Evolutionary conservation across 1,284 basidiomycete species (phyloP).

Genomic region (Cutaneotrichosporon sp.): DNA sequence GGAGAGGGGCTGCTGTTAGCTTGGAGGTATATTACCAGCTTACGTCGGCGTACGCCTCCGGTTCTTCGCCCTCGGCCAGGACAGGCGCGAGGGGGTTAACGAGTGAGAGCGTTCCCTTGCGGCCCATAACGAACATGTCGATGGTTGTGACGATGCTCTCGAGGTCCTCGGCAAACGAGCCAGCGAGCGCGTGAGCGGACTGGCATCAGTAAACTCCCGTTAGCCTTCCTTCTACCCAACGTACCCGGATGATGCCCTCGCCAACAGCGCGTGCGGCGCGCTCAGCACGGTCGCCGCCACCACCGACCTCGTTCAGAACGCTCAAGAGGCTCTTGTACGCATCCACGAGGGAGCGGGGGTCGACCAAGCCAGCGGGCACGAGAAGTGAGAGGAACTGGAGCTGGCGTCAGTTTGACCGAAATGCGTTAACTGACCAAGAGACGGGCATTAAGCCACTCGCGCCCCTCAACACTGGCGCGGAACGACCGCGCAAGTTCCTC

Average conservation of each 20-base stretch:
- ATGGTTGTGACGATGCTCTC: constrained; percentile 38
- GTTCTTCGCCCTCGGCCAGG: constrained; percentile 35
- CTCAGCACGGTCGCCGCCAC: constrained; percentile 80
- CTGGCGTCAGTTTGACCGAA: constrained; percentile 53
- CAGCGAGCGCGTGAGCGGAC: constrained; percentile 39
- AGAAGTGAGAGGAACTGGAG: constrained; percentile 88
- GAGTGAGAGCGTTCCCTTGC: constrained; percentile 34
- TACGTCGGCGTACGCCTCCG: constrained; percentile 37
- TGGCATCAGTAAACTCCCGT: constrained; percentile 24
- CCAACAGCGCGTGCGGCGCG: constrained; percentile 80
- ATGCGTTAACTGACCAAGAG: constrained; percentile 65
- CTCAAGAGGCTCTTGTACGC: constrained; percentile 76
- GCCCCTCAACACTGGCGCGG: constrained; percentile 76
- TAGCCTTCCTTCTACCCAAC: constrained; percentile 33
- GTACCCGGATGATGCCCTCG: constrained; percentile 78
- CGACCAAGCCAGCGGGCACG: constrained; percentile 70
- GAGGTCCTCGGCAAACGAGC: constrained; percentile 38
- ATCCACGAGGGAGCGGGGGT: constrained; percentile 69
- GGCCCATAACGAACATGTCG: constrained; percentile 42
- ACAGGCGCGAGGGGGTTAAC: constrained; percentile 42
- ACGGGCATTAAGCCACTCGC: constrained; percentile 83
- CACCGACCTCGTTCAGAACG: constrained; percentile 85
- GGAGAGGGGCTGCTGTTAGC: constrained; percentile 36
- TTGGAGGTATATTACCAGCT: constrained; percentile 12
- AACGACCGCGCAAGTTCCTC: constrained; percentile 87